Evolutionary conservation across 1,284 basidiomycete genomes (phyloP), one percentile per base, ranked within the genome.

Genomic region (Erythrobasidium hasegawianum): DNA sequence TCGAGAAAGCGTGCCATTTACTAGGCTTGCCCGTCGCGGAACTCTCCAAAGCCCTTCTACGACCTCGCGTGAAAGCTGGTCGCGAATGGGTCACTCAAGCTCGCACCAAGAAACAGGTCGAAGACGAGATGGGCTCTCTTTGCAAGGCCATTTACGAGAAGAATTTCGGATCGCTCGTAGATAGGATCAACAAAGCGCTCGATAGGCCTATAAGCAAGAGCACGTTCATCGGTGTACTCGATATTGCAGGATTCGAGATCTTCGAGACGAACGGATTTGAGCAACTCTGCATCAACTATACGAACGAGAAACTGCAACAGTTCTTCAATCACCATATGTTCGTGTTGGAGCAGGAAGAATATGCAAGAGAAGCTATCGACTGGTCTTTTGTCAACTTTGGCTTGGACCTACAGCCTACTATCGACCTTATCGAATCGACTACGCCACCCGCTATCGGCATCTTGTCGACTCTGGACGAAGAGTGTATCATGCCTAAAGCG

Each of bases 271-370:
- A 80, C 70, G 71, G 88, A 13, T 99, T 98, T 77, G 96, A 99
- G 76, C 96, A 99, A 78, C 84, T 99, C 24, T 86, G 96, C 73
- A 99, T 99, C 84, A 99, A 99, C 77, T 97, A 92, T 76, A 98
- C 96, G 49, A 98, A 98, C 80, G 93, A 97, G 82, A 93, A 88
- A 76, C 83, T 97, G 8, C 92, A 95, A 77, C 92, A 94, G 76
- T 96, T 94, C 80, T 97, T 97, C 84, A 99, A 98, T 76, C 93
- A 97, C 78, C 96, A 98, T 79, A 98, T 98, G 96, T 98, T 99
- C 78, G 93, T 97, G 13, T 85, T 98, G 43, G 96, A 99, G 80
- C 96, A 99, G 77, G 95, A 99, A 76, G 96, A 99, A 78, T 98
- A 99, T 78, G 85, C 91, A 13, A 85, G 96, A 26, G 96, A 99